A percentile compares a stretch with the other conserved stretches of the same genome.
Evolutionary conservation across 805 yeast genomes (phyloP).

Genomic region (Millerozyma miso): DNA sequence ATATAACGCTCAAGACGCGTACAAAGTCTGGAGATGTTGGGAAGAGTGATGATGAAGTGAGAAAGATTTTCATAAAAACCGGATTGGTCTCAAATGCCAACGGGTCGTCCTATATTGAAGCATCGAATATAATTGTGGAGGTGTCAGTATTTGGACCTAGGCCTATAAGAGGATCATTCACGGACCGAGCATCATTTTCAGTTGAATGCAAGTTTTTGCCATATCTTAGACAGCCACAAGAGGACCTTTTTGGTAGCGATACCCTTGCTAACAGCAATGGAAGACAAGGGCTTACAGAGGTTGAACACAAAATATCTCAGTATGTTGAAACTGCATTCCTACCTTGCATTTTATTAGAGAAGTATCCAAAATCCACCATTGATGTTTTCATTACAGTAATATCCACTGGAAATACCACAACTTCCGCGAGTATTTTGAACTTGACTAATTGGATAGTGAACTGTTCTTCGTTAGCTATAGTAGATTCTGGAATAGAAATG

Average conservation of each 20-base stretch:
- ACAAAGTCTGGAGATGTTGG: slow-evolving; percentile 10
- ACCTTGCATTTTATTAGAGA: slow-evolving; percentile 54
- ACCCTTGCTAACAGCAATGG: slow-evolving; percentile 16
- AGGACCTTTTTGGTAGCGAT: slow-evolving; percentile 20
- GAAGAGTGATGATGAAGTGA: slow-evolving; percentile 20
- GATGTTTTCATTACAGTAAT: slow-evolving; percentile 71
- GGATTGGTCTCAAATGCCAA: slow-evolving; percentile 67
- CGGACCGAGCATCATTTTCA: slow-evolving; percentile 59
- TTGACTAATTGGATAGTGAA: slow-evolving; percentile 53
- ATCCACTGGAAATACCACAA: slow-evolving; percentile 29
- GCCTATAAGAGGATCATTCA: slow-evolving; percentile 73
- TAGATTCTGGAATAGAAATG: slow-evolving; percentile 81
- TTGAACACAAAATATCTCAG: slow-evolving; percentile 48
- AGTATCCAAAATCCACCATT: slow-evolving; percentile 88
- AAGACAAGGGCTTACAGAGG: slow-evolving; percentile 29
- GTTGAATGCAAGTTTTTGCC: slow-evolving; percentile 57
- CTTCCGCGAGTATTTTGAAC: slow-evolving; percentile 29
- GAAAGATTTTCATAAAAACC: slow-evolving; percentile 54
- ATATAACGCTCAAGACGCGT: slow-evolving; percentile 6
- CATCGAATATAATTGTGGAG: slow-evolving; percentile 55
- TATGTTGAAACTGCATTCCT: slow-evolving; percentile 49
- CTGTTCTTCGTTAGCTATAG: slow-evolving; percentile 66
- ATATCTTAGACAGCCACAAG: slow-evolving; percentile 40
- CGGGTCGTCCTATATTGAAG: slow-evolving; percentile 81
- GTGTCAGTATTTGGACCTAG: slow-evolving; percentile 85